These are phyloP conservation scores for Heterobasidion irregulare DNA, from an alignment of 1,284 basidiomycete species.

Conservation along the genomic window DNA sequence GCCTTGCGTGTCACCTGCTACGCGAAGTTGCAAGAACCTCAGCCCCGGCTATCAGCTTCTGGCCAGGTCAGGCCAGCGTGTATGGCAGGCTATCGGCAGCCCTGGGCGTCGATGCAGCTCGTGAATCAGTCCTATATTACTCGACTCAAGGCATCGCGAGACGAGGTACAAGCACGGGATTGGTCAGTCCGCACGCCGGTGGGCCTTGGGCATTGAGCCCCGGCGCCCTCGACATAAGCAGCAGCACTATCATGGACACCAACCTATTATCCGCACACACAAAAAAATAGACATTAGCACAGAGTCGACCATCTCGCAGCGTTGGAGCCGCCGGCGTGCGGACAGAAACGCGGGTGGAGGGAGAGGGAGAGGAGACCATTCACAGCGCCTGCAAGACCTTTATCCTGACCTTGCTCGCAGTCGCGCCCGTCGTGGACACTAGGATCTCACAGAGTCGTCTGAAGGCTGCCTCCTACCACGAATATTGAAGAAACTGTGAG, in stretches of 20 bases:
- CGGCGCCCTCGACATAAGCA: conserved; percentile 34
- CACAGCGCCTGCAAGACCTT: conserved; percentile 46
- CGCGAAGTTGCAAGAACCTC: too few relatives aligned
- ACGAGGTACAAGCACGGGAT: too few relatives aligned
- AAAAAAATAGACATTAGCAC: not conserved
- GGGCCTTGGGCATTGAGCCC: conserved; percentile 20
- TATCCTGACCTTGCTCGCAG: conserved; percentile 44
- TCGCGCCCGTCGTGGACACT: conserved; percentile 48
- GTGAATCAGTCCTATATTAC: too few relatives aligned
- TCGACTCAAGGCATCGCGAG: too few relatives aligned
- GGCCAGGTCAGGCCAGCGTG: too few relatives aligned
- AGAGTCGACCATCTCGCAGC: not conserved
- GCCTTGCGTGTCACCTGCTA: too few relatives aligned
- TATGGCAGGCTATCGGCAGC: too few relatives aligned
- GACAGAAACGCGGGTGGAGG: not conserved
- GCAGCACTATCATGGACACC: conserved; percentile 34
- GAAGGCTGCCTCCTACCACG: too few relatives aligned
- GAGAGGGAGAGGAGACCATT: conserved; percentile 21
- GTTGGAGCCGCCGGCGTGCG: not conserved
- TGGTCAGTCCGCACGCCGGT: conserved; percentile 7
- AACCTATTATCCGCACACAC: conserved; percentile 20
- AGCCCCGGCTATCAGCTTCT: too few relatives aligned
- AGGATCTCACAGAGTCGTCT: too few relatives aligned
- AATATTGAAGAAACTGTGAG: not conserved
- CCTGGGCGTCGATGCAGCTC: too few relatives aligned